Conservation (phyloP, 2,329 filamentous ascomycete species). For the Scytalidium sp. region DNA sequence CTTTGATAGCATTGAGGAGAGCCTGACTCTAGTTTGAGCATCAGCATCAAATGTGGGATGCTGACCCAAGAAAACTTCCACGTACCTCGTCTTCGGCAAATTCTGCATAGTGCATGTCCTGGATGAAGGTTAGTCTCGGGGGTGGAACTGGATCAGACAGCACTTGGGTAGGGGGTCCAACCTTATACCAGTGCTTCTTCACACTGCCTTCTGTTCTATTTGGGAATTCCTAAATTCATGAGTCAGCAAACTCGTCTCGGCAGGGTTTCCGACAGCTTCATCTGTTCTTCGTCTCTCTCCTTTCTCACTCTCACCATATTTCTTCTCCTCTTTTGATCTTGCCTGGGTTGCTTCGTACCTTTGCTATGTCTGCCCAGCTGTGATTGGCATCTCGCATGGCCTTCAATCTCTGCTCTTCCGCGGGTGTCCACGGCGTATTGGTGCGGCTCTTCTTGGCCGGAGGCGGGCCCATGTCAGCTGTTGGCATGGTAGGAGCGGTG, state of each 20-base stretch:
- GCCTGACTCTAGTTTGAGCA: slow-evolving; percentile 41
- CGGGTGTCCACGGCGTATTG: slow-evolving; percentile 98
- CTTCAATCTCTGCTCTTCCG: slow-evolving; percentile 89
- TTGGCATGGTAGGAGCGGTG: slow-evolving; percentile 21
- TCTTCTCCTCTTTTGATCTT: slow-evolving; percentile 18
- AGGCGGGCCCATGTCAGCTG: slow-evolving; percentile 42
- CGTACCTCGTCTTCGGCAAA: slow-evolving; percentile 95
- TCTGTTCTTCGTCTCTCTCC: too few relatives aligned
- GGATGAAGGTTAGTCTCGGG: slow-evolving; percentile 14
- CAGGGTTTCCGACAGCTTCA: too few relatives aligned
- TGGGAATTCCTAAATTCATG: slow-evolving; percentile 88
- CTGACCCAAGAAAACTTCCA: slow-evolving; percentile 6
- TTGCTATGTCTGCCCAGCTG: slow-evolving; percentile 97
- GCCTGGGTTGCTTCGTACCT: slow-evolving; percentile 53
- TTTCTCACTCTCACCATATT: too few relatives aligned
- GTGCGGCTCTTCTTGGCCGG: slow-evolving; percentile 89
- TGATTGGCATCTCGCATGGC: slow-evolving; percentile 89
- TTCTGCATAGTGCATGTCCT: slow-evolving; percentile 99
- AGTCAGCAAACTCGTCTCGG: too few relatives aligned
- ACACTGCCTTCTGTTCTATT: slow-evolving; percentile 93
- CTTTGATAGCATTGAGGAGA: slow-evolving; percentile 90
- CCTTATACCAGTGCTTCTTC: slow-evolving; percentile 99
- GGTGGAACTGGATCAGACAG: slow-evolving; percentile 9
- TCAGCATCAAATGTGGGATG: slow-evolving; percentile 17
- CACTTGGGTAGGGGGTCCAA: slow-evolving; percentile 31